These are phyloP conservation scores for Diaporthe australafricana DNA, from an alignment of 2,329 filamentous ascomycete species.

Conservation along the genomic window DNA sequence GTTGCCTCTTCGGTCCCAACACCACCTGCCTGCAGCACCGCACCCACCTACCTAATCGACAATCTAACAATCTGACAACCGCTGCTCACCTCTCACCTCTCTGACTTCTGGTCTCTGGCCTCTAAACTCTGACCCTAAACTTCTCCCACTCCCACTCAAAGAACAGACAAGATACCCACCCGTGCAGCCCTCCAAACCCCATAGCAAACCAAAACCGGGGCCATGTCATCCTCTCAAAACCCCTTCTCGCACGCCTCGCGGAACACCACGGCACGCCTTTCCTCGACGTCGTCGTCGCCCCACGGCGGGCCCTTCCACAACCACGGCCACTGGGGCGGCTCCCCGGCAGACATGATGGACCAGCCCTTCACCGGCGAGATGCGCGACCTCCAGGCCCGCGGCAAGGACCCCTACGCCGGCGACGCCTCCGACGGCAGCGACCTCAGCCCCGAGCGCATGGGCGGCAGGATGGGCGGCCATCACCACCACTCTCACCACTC, in stretches of 20 bases:
- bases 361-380: constrained; percentile 59
- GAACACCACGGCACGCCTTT: constrained; percentile 9
- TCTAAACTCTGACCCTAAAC: background rate
- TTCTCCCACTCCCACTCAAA: background rate
- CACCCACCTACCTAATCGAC: no score
- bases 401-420: constrained; percentile 63
- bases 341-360: constrained; percentile 29
- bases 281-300: constrained; percentile 42
- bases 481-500: background rate
- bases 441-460: constrained; percentile 42
- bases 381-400: constrained; percentile 69
- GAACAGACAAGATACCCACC: background rate
- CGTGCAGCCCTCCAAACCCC: background rate
- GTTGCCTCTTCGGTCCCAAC: constrained; percentile 17
- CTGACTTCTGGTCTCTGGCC: background rate
- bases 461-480: background rate
- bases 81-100: background rate
- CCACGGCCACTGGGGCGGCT: constrained; percentile 49
- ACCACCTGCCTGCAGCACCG: background rate
- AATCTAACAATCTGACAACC: background rate
- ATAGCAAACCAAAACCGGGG: background rate
- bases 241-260: constrained; percentile 29
- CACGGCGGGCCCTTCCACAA: constrained; percentile 31
- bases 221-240: constrained; percentile 32
- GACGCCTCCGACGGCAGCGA: constrained; percentile 48